Percentiles rank a stretch among this genome's conserved stretches.
Evolutionary conservation across 192 early-diverging fungal species (phyloP).

Genomic region (Ambispora gerdemannii): DNA sequence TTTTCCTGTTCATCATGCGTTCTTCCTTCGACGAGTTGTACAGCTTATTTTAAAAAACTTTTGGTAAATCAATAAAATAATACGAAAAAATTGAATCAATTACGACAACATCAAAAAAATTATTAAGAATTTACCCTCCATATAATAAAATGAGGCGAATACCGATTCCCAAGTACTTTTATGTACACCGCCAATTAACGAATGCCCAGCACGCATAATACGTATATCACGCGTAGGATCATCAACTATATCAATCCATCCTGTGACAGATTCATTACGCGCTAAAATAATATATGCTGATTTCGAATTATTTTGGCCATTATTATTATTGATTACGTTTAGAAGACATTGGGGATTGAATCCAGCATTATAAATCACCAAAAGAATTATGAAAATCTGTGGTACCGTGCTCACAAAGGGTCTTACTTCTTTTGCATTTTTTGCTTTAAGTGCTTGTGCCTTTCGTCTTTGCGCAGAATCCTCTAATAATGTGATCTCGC

Average conservation of each 20-base stretch:
- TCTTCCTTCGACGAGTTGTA: slow-evolving; percentile 5
- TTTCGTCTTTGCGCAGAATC: slow-evolving; percentile 34
- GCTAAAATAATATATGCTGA: slow-evolving; percentile 50
- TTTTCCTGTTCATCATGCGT: slow-evolving; percentile 33
- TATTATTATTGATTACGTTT: too few relatives aligned
- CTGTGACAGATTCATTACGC: slow-evolving; percentile 77
- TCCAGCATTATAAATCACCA: slow-evolving; percentile 40
- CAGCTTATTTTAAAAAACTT: slow-evolving; percentile 6
- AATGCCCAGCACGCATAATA: slow-evolving; percentile 82
- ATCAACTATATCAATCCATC: slow-evolving; percentile 67
- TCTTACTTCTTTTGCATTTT: slow-evolving; percentile 15
- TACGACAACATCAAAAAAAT: background rate
- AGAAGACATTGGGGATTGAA: slow-evolving; percentile 53
- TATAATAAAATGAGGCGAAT: slow-evolving; percentile 79
- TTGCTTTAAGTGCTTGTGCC: background rate
- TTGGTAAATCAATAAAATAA: background rate
- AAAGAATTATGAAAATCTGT: slow-evolving; percentile 34
- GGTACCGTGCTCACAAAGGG: slow-evolving; percentile 40
- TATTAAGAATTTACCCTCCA: slow-evolving; percentile 56
- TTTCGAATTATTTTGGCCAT: slow-evolving; percentile 11
- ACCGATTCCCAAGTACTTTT: slow-evolving; percentile 63
- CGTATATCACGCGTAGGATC: slow-evolving; percentile 54
- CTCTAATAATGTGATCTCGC: slow-evolving; percentile 41
- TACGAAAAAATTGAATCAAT: background rate
- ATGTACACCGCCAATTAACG: slow-evolving; percentile 83